Evolutionary conservation across 345 rosid species (phyloP).

Genomic region (Linum tenue): DNA sequence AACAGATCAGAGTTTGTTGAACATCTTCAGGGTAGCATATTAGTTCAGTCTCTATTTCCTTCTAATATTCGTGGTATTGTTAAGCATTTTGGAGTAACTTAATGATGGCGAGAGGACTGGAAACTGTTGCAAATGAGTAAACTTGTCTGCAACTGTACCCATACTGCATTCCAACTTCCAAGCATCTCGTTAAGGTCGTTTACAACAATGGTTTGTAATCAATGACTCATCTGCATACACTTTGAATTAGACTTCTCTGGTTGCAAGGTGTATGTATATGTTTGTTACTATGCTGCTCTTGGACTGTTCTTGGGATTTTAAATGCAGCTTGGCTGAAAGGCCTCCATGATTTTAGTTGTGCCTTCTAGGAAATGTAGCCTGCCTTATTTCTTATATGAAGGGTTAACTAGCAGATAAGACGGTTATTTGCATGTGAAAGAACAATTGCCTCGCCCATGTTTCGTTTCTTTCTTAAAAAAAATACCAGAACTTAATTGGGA

Average conservation of each 20-base stretch:
- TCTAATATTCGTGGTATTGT: no score
- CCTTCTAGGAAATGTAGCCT: not conserved
- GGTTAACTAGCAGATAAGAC: not conserved
- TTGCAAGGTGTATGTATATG: no score
- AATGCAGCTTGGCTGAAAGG: no score
- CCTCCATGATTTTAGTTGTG: no score
- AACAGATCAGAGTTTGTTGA: not conserved
- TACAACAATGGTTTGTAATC: not conserved
- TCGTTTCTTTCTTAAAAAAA: not conserved
- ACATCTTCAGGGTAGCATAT: no score
- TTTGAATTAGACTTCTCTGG: no score
- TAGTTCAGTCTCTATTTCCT: no score
- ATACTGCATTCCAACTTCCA: not conserved
- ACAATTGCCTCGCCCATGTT: not conserved
- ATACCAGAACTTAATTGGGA: not conserved
- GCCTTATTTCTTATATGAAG: not conserved
- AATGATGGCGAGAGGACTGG: no score
- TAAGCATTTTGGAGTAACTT: no score
- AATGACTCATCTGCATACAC: no score
- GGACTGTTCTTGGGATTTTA: no score
- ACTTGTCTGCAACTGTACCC: not conserved
- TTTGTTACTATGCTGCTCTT: no score
- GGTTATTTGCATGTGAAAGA: not conserved
- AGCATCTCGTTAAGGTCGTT: not conserved
- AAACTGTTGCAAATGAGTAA: not conserved